Base-by-base conservation (phyloP, 371 early-diverging fungal species). In the Blakeslea trispora region DNA sequence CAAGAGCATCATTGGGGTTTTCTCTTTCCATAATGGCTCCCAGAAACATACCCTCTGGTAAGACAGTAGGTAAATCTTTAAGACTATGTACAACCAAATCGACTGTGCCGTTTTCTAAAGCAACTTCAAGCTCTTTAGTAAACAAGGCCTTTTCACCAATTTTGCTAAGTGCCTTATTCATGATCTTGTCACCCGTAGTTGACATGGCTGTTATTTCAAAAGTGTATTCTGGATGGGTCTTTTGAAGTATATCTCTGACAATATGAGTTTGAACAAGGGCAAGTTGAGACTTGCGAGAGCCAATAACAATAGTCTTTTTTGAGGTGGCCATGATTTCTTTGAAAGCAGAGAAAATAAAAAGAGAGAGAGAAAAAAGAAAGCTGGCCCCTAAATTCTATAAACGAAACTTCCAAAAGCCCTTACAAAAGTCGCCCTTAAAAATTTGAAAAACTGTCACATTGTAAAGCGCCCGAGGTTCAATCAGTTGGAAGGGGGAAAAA, bases 111-210 rank as follows among this genome's bases (percentile, higher is more conserved):
- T 83, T 75, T 18, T 79, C 77, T 34, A 98, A 75, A 6, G 95
- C 90, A 1, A 85, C 66, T 61, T 97, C 95, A 6, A 97, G 82
- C 57, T 97, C 98, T 57, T 95, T 95, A 42, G 97, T 98, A 63
- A 98, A 98, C 44, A 98, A 72, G 0, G 90, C 81, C 64, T 96
- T 97, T 56, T 91, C 85, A 28, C 98, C 97, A 61, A 97, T 94
- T 73, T 95, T 92, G 61, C 80, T 85, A 44, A 98, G 74, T 0
- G 97, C 88, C n/a, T 84, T 77, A 59, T 92, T 86, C 48, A 92
- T 86, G 50, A 92, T 85, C 55, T 90, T 81, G 75, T 98, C 98
- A 28, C 93, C 94, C 0, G 82, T 88, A 7, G 96, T 96, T 5
- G 89, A 81, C 88, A 96, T 95, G 43, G 86, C 77, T 55, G 76